Conservation (phyloP, 2,329 filamentous ascomycete species). For the Aspergillus alliaceus region DNA sequence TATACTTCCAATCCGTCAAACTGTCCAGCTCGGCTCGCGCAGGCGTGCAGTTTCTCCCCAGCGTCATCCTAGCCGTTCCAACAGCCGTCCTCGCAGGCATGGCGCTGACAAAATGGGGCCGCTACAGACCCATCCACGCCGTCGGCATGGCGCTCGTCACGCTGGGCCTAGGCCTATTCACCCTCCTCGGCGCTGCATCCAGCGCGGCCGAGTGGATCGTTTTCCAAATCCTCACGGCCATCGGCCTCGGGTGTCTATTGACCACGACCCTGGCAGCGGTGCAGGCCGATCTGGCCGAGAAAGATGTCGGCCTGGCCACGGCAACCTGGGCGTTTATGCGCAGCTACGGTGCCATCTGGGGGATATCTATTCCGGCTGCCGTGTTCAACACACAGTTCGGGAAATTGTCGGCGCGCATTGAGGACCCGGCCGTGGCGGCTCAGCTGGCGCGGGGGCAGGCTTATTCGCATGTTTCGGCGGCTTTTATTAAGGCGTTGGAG, state of each 20-base stretch:
- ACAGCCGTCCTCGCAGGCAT: conserved; percentile 30
- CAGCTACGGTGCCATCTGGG: conserved; percentile 33
- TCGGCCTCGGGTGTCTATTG: conserved; percentile 29
- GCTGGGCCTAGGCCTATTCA: conserved; percentile 29
- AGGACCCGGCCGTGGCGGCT: conserved; percentile 8
- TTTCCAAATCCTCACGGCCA: conserved; percentile 28
- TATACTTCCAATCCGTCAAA: conserved; percentile 49
- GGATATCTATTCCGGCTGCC: conserved; percentile 27
- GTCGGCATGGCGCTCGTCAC: conserved; percentile 28
- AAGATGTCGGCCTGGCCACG: conserved; percentile 27
- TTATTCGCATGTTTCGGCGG: conserved; percentile 20
- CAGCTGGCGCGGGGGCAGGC: conserved; percentile 20
- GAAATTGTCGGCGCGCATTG: conserved; percentile 12
- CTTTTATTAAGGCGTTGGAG: neutral
- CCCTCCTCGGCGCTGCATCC: conserved; percentile 24
- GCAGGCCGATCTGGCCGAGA: conserved; percentile 28
- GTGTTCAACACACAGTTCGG: conserved; percentile 32
- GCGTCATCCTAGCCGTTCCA: conserved; percentile 22
- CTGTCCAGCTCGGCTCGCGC: conserved; percentile 32
- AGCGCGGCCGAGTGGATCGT: conserved; percentile 27
- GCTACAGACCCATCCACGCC: conserved; percentile 32
- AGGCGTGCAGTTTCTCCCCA: conserved; percentile 33
- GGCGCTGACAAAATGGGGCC: conserved; percentile 34
- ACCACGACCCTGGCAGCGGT: conserved; percentile 27
- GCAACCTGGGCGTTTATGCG: conserved; percentile 31